phyloP scores from a whole-genome alignment of 2,329 filamentous ascomycete genomes.

The Xylaria sp. region DNA sequence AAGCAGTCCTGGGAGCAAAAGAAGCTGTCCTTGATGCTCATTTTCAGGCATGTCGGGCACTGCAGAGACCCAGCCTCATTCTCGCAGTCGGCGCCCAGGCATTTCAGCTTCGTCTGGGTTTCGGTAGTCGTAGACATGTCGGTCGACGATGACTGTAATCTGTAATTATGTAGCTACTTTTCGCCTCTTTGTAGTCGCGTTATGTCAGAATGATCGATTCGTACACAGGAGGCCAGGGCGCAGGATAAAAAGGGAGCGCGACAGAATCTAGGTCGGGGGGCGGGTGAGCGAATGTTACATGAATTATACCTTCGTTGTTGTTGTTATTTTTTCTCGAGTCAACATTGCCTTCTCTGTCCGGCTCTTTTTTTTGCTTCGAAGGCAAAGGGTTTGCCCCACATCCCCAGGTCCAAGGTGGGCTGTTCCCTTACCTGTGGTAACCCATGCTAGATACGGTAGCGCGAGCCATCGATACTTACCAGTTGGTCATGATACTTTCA shows the following conservation, averaged over 20 bases:
- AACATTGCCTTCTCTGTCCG: neutral
- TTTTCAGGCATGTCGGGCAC: constrained; percentile 94
- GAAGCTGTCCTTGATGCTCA: constrained; percentile 87
- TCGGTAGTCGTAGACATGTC: constrained; percentile 57
- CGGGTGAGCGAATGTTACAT: neutral
- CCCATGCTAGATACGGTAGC: neutral
- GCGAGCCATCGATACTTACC: neutral
- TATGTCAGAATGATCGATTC: neutral
- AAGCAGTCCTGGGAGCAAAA: constrained; percentile 99
- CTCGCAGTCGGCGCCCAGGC: constrained; percentile 82
- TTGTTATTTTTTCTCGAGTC: neutral
- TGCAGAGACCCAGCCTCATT: constrained; percentile 89
- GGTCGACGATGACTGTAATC: neutral
- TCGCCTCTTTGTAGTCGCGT: constrained; percentile 8
- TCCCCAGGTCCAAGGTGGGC: constrained; percentile 12
- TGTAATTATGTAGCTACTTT: neutral
- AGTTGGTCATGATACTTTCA: neutral
- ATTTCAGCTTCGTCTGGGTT: constrained; percentile 72
- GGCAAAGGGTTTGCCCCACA: constrained; percentile 16
- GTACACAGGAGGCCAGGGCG: neutral
- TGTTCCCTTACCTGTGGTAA: constrained; percentile 9
- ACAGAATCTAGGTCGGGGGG: neutral
- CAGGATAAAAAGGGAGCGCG: neutral
- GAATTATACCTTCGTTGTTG: constrained; percentile 5
- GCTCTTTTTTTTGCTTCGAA: constrained; percentile 10